Evolutionary conservation across 352 stramenopile genomes (phyloP), one percentile per base, ranked within the genome.

Genomic region (Phytopythium mirpurense): DNA sequence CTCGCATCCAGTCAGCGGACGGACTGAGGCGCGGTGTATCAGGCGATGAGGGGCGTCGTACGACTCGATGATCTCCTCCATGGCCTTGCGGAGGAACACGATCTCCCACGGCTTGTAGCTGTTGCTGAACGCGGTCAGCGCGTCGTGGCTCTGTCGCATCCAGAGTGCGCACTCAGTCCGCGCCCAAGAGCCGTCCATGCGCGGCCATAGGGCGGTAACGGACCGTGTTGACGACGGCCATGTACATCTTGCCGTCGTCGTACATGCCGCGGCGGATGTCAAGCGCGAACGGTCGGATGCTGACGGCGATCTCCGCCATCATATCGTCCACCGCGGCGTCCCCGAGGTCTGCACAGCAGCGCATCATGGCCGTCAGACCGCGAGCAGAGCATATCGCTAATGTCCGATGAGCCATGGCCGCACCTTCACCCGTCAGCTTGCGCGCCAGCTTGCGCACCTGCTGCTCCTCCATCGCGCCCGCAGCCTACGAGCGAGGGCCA

Each of bases 91-190:
- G 44, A 93, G 66, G 40, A 93, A 86, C 24, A 89, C 75, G 55
- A 93, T 93, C 59, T 93, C 83, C 81, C 83, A 91, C 21, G 80
- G 62, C 55, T 86, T 89, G 57, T 80, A 93, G 54, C 76, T 85
- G 64, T 67, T 87, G 51, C 74, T 78, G 45, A 88, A 86, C 54
- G 74, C 57, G 6, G 80, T 83, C n/a, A 91, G 36, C n/a, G 72
- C 59, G 59, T 93, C 83, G 36, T 83, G 87, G 56, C 80, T 86
- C 82, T 92, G 32, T 37, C 47, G 50, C 29, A 14, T 18, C 21
- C 42, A 24, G 5, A 16, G 54, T 53, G 21, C n/a, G 57, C 21
- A 1, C 14, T 36, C 55, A 24, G 32, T 36, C 11, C 32, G 32
- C 32, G 32, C 32, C n/a, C n/a, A n/a, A n/a, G n/a, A n/a, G n/a